Base-by-base conservation (phyloP, 345 rosid species). In the Microthlaspi erraticum region DNA sequence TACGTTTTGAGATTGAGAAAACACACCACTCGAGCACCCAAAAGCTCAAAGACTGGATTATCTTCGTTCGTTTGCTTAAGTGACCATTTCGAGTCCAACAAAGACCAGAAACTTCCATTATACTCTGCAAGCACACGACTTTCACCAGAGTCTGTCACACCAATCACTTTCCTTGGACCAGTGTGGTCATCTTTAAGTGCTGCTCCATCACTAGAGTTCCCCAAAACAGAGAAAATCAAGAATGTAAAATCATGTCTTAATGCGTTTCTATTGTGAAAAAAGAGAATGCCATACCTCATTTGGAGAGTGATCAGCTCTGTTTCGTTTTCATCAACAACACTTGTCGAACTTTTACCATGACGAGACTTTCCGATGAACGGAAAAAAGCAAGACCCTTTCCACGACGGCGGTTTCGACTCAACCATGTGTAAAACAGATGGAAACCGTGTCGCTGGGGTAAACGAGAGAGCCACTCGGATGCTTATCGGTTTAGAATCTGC, bases 241-340 rank as follows among this genome's bases (percentile, higher is more conserved):
- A 26, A 26, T 26, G 29, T 26, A 26, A 26, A 23, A 23, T 23
- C 29, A 23, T 4, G 3, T 3, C 29, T 23, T 23, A n/a, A n/a
- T n/a, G n/a, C 6, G 2, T 56, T 55, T 23, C 29, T 5, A 63
- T 9, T 6, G 20, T 56, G 53, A 16, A 17, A 48, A 48, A 18
- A 48, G 59, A 32, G 10, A 41, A 11, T 12, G 33, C 0, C 69
- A 17, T 88, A 95, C 99, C 99, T 89, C 87, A 92, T 84, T 77
- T 84, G 90, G 54, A 95, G 89, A 38, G 81, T 83, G 63, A 92
- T 79, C 61, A 87, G 76, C 80, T 88, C 97, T 60, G 83, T 64
- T 65, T 80, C 74, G 72, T 75, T 76, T 77, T 80, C 87, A 79
- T 83, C 85, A 78, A 83, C 52, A 23, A 95, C 63, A 41, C 12